These are phyloP conservation scores for Colletotrichum neosansevieriae DNA, from an alignment of 2,329 filamentous ascomycete genomes.

Conservation along the genomic window DNA sequence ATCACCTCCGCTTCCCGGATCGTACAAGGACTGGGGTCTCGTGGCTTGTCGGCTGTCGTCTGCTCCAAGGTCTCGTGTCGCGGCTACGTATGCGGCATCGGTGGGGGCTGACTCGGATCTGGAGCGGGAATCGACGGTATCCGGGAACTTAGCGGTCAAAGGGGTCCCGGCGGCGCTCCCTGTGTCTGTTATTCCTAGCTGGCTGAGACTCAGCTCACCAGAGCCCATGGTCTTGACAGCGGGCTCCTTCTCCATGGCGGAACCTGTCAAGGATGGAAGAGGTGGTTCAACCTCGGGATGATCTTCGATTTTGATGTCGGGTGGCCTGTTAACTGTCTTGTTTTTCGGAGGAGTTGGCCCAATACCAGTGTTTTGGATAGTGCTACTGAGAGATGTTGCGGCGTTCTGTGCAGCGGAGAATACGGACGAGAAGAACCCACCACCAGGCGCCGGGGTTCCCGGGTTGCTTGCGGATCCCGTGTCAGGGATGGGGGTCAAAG, in stretches of 20 bases:
- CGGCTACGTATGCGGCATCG: conserved; percentile 51
- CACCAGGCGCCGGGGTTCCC: conserved; percentile 65
- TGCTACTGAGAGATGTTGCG: conserved; percentile 79
- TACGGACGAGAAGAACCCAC: conserved; percentile 93
- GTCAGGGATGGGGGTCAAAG: conserved; percentile 83
- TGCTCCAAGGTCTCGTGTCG: conserved; percentile 50
- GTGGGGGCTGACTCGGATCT: conserved; percentile 71
- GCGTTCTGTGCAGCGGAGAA: conserved; percentile 95
- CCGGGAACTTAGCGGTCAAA: conserved; percentile 66
- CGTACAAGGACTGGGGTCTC: conserved; percentile 64
- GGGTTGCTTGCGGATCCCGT: conserved; percentile 60
- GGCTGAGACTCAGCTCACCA: conserved; percentile 89
- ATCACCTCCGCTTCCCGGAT: conserved; percentile 64
- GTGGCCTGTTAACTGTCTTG: conserved; percentile 51
- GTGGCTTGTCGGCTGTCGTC: conserved; percentile 49
- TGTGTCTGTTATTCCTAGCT: conserved; percentile 82
- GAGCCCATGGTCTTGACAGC: conserved; percentile 90
- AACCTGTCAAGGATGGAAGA: conserved; percentile 39
- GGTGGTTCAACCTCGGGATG: conserved; percentile 60
- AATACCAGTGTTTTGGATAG: conserved; percentile 75
- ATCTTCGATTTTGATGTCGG: conserved; percentile 49
- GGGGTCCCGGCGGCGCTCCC: conserved; percentile 67
- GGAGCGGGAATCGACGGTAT: conserved; percentile 58
- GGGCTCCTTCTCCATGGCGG: conserved; percentile 68
- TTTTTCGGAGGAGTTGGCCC: conserved; percentile 56